Conservation (phyloP, 345 rosid species). For the Linum trigynum region DNA sequence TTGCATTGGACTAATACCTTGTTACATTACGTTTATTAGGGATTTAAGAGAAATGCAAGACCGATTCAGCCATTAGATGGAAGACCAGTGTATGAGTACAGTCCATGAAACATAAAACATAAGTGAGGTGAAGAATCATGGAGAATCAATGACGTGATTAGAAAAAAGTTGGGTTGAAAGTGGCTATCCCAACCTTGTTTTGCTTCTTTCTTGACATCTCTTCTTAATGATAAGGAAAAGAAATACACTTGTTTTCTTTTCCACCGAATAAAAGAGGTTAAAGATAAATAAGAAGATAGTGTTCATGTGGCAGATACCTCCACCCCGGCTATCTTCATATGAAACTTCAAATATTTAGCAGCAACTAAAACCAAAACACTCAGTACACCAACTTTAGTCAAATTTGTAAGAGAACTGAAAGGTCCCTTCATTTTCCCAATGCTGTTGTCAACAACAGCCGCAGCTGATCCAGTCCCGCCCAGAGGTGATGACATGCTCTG, state of each 20-base stretch:
- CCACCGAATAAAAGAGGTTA: too few species aligned
- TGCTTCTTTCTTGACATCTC: too few species aligned
- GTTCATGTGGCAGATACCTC: not conserved
- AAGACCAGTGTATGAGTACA: not conserved
- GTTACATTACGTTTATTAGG: not conserved
- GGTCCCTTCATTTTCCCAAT: not conserved
- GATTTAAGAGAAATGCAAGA: slow-evolving; percentile 2
- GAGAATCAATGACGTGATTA: not conserved
- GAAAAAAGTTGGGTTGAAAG: too few species aligned
- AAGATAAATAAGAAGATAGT: too few species aligned
- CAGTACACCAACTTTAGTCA: not conserved
- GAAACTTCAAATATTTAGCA: not conserved
- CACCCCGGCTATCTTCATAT: not conserved
- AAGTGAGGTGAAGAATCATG: too few species aligned
- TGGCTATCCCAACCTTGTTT: too few species aligned
- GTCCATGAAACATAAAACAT: too few species aligned
- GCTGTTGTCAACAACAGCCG: not conserved
- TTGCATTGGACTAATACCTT: not conserved
- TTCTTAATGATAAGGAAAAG: too few species aligned
- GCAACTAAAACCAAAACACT: not conserved
- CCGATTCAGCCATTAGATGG: not conserved
- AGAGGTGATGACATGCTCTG: not conserved
- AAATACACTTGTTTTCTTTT: too few species aligned
- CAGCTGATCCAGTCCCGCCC: not conserved
- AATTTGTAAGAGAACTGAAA: not conserved